Conservation (phyloP, 352 stramenopile genomes). For the Phytophthora cactorum region DNA sequence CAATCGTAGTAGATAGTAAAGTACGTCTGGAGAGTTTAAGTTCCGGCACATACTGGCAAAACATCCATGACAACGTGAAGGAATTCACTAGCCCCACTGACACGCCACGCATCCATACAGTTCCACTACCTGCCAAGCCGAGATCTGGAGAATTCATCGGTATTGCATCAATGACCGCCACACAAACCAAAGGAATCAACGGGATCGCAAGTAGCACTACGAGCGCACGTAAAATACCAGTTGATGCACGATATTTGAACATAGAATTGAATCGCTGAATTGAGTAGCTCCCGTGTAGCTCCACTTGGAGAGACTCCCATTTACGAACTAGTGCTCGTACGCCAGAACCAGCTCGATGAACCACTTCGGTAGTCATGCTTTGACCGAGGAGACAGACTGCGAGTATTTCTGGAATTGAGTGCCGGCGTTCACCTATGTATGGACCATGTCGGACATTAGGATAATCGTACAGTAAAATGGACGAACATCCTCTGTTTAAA, state of each 20-base stretch:
- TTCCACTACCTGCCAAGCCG: conserved; percentile 14
- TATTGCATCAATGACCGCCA: conserved; percentile 17
- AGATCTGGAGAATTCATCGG: conserved; percentile 21
- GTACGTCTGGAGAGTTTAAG: conserved; percentile 9
- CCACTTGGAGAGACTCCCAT: conserved; percentile 31
- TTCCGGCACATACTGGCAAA: conserved; percentile 19
- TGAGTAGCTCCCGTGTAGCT: conserved; percentile 29
- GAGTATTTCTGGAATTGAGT: neutral
- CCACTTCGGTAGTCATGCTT: neutral
- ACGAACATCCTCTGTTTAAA: too few relatives aligned
- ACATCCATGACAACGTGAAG: conserved; percentile 14
- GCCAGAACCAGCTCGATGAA: conserved; percentile 8
- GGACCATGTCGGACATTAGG: neutral
- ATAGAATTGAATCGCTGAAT: conserved; percentile 11
- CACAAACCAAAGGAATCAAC: conserved; percentile 8
- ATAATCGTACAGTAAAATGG: too few relatives aligned
- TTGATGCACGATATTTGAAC: conserved; percentile 13
- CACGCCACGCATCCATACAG: conserved; percentile 10
- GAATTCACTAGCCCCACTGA: conserved; percentile 3
- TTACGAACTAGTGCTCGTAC: conserved; percentile 12
- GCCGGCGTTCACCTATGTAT: too few relatives aligned
- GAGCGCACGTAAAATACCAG: conserved; percentile 5
- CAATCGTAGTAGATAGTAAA: conserved; percentile 5
- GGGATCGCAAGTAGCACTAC: conserved; percentile 5
- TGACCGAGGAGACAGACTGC: neutral